These are phyloP conservation scores for Tilletia horrida DNA, from an alignment of 1,284 basidiomycete species.

Conservation along the genomic window DNA sequence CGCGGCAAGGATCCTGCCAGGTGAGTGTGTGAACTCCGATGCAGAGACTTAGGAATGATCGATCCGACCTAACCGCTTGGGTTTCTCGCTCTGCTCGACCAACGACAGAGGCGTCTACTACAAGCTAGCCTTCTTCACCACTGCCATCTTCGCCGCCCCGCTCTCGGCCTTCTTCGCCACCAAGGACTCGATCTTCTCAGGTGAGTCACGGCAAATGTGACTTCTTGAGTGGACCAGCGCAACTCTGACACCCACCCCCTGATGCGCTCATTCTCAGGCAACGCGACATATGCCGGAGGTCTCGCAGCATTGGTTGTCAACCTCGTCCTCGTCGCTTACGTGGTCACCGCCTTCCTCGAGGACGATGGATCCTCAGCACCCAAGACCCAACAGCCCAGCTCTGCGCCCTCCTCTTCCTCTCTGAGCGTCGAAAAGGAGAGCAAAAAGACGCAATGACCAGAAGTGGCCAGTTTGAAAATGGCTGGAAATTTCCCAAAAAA, in stretches of 20 bases:
- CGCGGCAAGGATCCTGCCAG: conserved; percentile 35
- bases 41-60: too few species aligned
- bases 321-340: conserved; percentile 48
- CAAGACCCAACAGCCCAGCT: background rate
- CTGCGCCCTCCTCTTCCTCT: background rate
- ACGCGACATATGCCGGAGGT: conserved; percentile 51
- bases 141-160: conserved; percentile 47
- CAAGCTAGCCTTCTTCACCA: conserved; percentile 49
- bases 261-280: conserved; percentile 28
- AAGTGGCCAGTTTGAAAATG: too few species aligned
- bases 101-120: conserved; percentile 41
- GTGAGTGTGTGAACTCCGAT: conserved; percentile 19
- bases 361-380: conserved; percentile 29
- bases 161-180: conserved; percentile 45
- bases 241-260: too few species aligned
- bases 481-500: too few species aligned
- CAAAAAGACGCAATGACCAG: conserved; percentile 7
- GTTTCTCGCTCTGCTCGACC: too few species aligned
- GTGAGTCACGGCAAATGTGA: conserved; percentile 30
- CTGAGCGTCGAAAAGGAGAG: background rate
- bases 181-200: conserved; percentile 40
- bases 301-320: conserved; percentile 52
- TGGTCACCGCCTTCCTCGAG: conserved; percentile 49
- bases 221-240: too few species aligned
- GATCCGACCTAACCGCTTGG: too few species aligned